Evolutionary conservation across 2,329 filamentous ascomycete species (phyloP), one percentile per base, ranked within the genome.

Genomic region (Colletotrichum falcatum): DNA sequence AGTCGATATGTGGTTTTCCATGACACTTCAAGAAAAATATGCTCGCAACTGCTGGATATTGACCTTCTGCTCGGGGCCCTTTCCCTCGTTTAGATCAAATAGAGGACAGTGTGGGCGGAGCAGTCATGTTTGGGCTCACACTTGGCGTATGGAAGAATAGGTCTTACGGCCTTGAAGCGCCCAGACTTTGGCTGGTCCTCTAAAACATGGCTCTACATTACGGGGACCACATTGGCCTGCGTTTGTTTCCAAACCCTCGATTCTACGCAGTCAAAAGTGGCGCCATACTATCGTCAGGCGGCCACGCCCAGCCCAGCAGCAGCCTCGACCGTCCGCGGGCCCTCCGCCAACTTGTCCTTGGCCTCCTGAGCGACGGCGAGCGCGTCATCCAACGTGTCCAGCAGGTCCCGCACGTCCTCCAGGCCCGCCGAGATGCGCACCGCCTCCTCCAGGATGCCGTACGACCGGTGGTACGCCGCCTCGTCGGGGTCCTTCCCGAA

Each of bases 401-500:
- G 67, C 68, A 87, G 55, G 54, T 84, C 81, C 60, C 78, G 77
- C 71, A 78, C 77, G 2, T 79, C 78, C 75, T 88, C 86, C 35
- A 87, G 69, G 2, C 86, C 86, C 0, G 83, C 85, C 33, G 81
- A 82, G 26, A 88, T 78, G 5, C 86, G 77, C 23, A 88, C 79
- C 61, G 83, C 81, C 68, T 82, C 80, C 68, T 79, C 77, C 64
- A 74, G 75, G 2, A 83, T 74, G 0, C 83, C 85, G 44, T 81
- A 80, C 4, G 72, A 72, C 1, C 78, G 77, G 72, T 84, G 79
- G n/a, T 80, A 78, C 37, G 75, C 78, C 4, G 76, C 78, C 61
- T 82, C 78, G 12, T 81, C 78, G 6, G 78, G 73, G 33, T 80
- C 79, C 64, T 80, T 82, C 4, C 80, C 79, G 72, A 82, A 86